Evolutionary conservation across 495 filamentous ascomycete species (phyloP), one percentile per base, ranked within the genome.

Genomic region (Thozetella sp.): DNA sequence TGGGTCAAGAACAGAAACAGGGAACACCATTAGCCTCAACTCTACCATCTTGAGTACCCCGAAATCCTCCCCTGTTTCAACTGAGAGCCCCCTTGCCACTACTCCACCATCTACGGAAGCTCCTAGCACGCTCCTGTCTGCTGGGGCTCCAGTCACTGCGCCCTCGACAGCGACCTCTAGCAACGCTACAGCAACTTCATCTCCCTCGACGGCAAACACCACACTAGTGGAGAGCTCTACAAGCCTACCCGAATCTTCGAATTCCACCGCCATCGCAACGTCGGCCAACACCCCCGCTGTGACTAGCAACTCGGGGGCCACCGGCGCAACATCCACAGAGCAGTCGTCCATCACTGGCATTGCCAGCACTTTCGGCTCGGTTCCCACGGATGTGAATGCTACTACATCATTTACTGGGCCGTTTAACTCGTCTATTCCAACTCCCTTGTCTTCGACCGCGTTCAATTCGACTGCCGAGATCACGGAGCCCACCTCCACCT

Each of bases 401-500:
- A 48, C 43, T n/a, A 48, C n/a, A 4, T 13, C 43, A 15, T 48
- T n/a, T 4, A 20, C n/a, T n/a, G 3, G 11, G 4, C 11, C 12
- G 43, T 48, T 20, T n/a, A 48, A 20, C 43, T 11, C 30, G 9
- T 37, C 30, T 37, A 17, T n/a, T 3, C 12, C 43, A 9, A 48
- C 11, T n/a, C 12, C 43, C 4, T 4, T n/a, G 6, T 48, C 43
- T 13, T 48, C 43, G 10, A 48, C 43, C 6, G n/a, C 30, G 6
- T 37, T 48, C 20, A 48, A 48, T n/a, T 22, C 37, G 22, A 57
- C 56, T 1, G 25, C 51, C 2, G 55, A 25, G 17, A 30, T 45
- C 1, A 20, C 48, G 20, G 58, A 56, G 37, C 25, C 46, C 2
- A 56, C 63, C 24, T 54, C 46, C 17, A 22, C 34, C 13, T 17